Conservation (phyloP, 2,329 filamentous ascomycete species). For the Fulvia fulva region DNA sequence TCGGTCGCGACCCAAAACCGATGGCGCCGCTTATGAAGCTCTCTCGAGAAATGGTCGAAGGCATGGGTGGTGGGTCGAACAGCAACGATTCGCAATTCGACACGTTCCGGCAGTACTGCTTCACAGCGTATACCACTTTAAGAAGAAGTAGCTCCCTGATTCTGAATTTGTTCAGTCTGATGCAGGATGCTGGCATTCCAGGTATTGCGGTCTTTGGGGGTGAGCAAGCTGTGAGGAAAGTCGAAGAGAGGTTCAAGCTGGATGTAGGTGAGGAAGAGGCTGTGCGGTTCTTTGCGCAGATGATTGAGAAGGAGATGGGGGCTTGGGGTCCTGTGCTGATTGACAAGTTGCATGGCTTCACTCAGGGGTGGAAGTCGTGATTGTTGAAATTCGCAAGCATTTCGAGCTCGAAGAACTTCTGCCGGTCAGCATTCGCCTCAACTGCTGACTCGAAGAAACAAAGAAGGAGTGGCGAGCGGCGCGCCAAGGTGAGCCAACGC, state of each 20-base stretch:
- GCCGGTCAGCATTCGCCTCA: no score
- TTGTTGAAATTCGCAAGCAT: background rate
- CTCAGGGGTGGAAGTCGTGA: slow-evolving; percentile 66
- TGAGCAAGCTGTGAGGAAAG: slow-evolving; percentile 90
- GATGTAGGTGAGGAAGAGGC: slow-evolving; percentile 92
- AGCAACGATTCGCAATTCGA: slow-evolving; percentile 59
- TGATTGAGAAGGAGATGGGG: slow-evolving; percentile 87
- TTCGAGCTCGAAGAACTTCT: no score
- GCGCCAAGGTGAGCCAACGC: no score
- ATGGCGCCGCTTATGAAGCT: slow-evolving; percentile 97
- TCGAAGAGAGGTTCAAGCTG: slow-evolving; percentile 88
- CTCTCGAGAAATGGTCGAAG: slow-evolving; percentile 96
- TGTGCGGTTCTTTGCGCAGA: slow-evolving; percentile 76
- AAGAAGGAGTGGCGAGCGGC: no score
- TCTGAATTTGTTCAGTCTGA: slow-evolving; percentile 89
- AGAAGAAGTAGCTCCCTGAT: slow-evolving; percentile 88
- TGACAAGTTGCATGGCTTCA: slow-evolving; percentile 88
- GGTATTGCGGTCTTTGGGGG: slow-evolving; percentile 67
- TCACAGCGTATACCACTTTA: slow-evolving; percentile 86
- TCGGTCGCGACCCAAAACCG: slow-evolving; percentile 93
- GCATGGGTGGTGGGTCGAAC: slow-evolving; percentile 71
- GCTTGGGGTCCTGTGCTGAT: slow-evolving; percentile 91
- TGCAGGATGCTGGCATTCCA: slow-evolving; percentile 96
- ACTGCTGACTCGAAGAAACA: no score
- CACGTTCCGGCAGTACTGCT: slow-evolving; percentile 92